A percentile compares a stretch with the other conserved stretches of the same genome.
Conservation (phyloP, 192 early-diverging fungal genomes). For the Linnemannia hyalina region DNA sequence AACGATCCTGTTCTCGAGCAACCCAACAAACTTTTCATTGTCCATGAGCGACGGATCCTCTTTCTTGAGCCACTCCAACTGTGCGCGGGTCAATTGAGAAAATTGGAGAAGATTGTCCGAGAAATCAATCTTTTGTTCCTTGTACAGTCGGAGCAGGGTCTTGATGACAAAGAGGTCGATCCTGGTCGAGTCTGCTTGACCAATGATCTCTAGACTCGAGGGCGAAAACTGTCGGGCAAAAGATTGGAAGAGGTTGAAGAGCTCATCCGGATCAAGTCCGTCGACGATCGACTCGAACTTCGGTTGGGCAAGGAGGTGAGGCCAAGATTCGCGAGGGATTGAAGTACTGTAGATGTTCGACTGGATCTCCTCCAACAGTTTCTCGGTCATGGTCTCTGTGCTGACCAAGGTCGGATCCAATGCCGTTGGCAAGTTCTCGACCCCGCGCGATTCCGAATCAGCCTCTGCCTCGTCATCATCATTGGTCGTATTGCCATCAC, state of each 20-base stretch:
- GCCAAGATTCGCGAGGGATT: constrained; percentile 20
- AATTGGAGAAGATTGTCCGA: neutral
- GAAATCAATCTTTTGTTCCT: constrained; percentile 11
- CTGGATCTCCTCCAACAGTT: constrained; percentile 24
- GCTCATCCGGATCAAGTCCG: neutral
- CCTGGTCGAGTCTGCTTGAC: constrained; percentile 22
- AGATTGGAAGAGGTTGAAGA: neutral
- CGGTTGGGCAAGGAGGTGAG: constrained; percentile 30
- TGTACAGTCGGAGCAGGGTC: constrained; percentile 18
- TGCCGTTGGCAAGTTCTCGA: constrained; percentile 16
- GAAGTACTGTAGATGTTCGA: neutral
- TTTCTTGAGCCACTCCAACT: constrained; percentile 29
- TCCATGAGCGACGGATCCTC: constrained; percentile 6
- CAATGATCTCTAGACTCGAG: constrained; percentile 44
- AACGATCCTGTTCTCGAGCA: constrained; percentile 29
- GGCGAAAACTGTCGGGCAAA: constrained; percentile 24
- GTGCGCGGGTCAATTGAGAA: constrained; percentile 12
- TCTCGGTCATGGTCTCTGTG: constrained; percentile 22
- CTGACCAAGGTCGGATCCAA: constrained; percentile 30
- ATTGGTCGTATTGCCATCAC: neutral
- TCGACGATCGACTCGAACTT: constrained; percentile 31
- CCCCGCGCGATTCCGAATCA: neutral
- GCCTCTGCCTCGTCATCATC: neutral
- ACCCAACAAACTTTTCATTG: constrained; percentile 35
- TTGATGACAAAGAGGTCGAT: constrained; percentile 33